Evolutionary conservation across 2,329 filamentous ascomycete species (phyloP).

Genomic region (Pestalotiopsis sp.): DNA sequence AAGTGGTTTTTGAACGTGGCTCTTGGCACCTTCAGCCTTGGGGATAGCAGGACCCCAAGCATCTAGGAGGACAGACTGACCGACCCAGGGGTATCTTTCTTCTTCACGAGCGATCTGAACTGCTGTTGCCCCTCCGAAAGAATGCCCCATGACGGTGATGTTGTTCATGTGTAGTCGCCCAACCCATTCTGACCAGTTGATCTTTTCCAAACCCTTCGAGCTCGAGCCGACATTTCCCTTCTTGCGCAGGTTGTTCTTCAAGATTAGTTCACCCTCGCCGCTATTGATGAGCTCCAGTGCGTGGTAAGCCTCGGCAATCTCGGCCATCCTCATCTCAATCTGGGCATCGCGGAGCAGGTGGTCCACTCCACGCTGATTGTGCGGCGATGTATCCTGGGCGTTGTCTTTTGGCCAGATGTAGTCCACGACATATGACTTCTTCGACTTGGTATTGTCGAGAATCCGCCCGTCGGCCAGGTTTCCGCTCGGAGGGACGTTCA

Average conservation of each 20-base stretch:
- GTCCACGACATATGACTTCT: conserved; percentile 53
- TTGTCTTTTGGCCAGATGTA: conserved; percentile 66
- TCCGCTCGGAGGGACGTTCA: conserved; percentile 54
- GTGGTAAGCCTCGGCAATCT: conserved; percentile 65
- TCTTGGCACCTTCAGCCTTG: conserved; percentile 43
- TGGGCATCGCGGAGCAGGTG: conserved; percentile 61
- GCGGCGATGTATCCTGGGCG: conserved; percentile 50
- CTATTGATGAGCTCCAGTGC: conserved; percentile 57
- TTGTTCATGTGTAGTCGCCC: conserved; percentile 56
- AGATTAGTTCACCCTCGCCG: conserved; percentile 54
- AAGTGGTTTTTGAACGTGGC: conserved; percentile 54
- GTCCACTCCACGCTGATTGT: conserved; percentile 63
- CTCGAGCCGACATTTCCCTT: conserved; percentile 62
- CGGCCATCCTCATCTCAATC: conserved; percentile 63
- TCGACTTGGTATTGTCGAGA: conserved; percentile 35
- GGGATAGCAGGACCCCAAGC: conserved; percentile 61
- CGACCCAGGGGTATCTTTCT: conserved; percentile 57
- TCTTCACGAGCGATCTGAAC: conserved; percentile 60
- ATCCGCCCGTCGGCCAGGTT: conserved; percentile 33
- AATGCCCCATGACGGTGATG: conserved; percentile 67
- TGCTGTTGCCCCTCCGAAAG: conserved; percentile 67
- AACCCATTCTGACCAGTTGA: conserved; percentile 60
- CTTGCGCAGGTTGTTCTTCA: conserved; percentile 54
- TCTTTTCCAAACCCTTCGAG: conserved; percentile 57
- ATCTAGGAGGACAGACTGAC: conserved; percentile 68